Base-by-base conservation (phyloP, 1,284 basidiomycete genomes). In the Fomitopsis betulina region DNA sequence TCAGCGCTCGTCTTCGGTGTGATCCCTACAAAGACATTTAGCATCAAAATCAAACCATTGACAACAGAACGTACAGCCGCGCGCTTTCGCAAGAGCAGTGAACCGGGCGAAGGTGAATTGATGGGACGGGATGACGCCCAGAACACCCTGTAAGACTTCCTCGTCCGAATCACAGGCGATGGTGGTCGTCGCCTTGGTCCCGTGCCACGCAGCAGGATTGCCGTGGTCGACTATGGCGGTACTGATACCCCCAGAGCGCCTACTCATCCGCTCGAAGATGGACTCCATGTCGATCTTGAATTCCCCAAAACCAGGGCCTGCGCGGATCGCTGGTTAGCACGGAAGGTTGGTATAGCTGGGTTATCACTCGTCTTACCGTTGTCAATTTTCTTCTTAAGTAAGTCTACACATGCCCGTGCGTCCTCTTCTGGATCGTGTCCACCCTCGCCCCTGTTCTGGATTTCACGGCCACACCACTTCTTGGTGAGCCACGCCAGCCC, bases 391-490 rank as follows among this genome's bases (percentile, higher is more conserved):
- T 89, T 86, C 68, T 81, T 81, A 21, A 97, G 70, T 23, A 97
- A 75, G 58, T 96, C 93, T 15, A 93, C 64, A 66, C 93, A 95
- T 0, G 94, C 90, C 12, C 86, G 78, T 0, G 95, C 94, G 65
- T 97, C 95, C 70, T 97, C 94, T 66, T 93, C 89, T 1, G 93
- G 92, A 66, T 96, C 91, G 70, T 97, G 94, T 0, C 95, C 95
- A 0, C 86, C 85, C 35, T 86, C 85, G 0, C 86, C 86, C 0
- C 80, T 76, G 0, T 80, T 83, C 72, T 98, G 95, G 53, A 98
- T 97, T 63, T 93, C 90, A 52, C 87, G 82, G 6, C 82, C 83
- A 56, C 93, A 87, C 92, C 93, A 96, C 69, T 92, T 94, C 68
- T 91, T 89, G 45, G 91, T 90, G 47, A 98, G 82, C 92, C 93